Base-by-base conservation (phyloP, 1,284 basidiomycete species). In the Paramarasmius palmivorus region DNA sequence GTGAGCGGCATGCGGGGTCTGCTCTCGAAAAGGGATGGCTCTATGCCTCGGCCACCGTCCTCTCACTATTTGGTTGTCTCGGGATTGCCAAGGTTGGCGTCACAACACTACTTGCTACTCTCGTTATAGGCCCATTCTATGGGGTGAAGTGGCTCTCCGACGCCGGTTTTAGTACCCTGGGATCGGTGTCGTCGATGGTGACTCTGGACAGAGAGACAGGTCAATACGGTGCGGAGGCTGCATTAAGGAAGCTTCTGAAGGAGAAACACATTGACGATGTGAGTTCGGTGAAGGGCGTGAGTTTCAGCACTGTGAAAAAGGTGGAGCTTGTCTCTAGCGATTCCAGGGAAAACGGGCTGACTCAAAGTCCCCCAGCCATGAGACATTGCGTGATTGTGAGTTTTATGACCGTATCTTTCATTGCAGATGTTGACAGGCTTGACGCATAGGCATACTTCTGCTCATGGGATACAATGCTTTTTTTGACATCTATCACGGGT, bases 61-160 rank as follows among this genome's bases (percentile, higher is more conserved):
- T 57, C n/a, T 57, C 55, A 5, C 50, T 54, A 15, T 57, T 57
- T 32, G 52, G 52, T 2, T 50, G 55, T 36, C 52, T n/a, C n/a
- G n/a, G n/a, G n/a, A n/a, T n/a, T n/a, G n/a, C n/a, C n/a, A n/a
- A n/a, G n/a, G n/a, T n/a, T 57, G 7, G 55, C 14, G 55, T 53
- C 3, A 53, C 40, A 39, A 51, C 55, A 0, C 37, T 52, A 6
- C 14, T 54, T 34, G 48, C 25, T 2, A 54, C 52, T 6, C 35
- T 57, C 38, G 3, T 50, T 7, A 48, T 37, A 0, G 40, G 48
- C 20, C 3, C 44, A 9, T 37, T n/a, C n/a, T 32, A 38, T 35
- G 7, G 48, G 34, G 40, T 5, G 20, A 34, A 38, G 20, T 35
- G 41, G 41, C 25, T 37, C 9, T 44, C n/a, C 7, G 39, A 57